These are phyloP conservation scores for Chamaecyparis obtusa DNA, from an alignment of 75 land plant genomes.

Conservation along the genomic window DNA sequence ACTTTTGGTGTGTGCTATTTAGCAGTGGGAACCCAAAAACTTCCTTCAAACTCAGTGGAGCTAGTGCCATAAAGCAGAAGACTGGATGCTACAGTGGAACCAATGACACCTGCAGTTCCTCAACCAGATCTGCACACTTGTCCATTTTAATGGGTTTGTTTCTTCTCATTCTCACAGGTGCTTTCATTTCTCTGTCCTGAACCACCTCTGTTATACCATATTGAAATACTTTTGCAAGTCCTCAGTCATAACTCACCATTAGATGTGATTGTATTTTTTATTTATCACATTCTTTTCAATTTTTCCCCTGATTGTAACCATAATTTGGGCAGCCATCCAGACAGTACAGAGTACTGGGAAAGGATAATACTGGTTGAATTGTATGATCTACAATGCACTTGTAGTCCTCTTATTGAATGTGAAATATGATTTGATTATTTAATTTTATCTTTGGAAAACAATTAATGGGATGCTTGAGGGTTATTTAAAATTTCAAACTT, in stretches of 20 bases:
- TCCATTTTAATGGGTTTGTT: background rate
- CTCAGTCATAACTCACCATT: background rate
- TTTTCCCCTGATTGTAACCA: background rate
- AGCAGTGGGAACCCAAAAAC: conserved; percentile 51
- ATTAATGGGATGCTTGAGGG: background rate
- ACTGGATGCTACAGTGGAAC: conserved; percentile 83
- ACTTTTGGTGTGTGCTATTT: conserved; percentile 81
- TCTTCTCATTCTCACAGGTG: background rate
- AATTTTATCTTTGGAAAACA: background rate
- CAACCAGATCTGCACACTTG: conserved; percentile 9
- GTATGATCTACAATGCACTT: background rate
- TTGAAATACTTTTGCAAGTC: background rate
- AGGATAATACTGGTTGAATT: background rate
- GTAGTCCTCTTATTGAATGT: background rate
- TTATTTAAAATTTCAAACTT: background rate
- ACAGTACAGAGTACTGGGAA: background rate
- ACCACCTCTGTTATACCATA: background rate
- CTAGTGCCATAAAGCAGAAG: conserved; percentile 30
- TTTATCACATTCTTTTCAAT: background rate
- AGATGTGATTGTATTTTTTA: background rate
- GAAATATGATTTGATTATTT: background rate
- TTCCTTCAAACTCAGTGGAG: conserved; percentile 40
- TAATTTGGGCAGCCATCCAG: background rate
- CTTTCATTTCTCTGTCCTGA: background rate
- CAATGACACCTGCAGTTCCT: conserved; percentile 56